A percentile compares a stretch with the other conserved stretches of the same genome.
Conservation (phyloP, 2,329 filamentous ascomycete genomes). For the Cryphonectria japonica region DNA sequence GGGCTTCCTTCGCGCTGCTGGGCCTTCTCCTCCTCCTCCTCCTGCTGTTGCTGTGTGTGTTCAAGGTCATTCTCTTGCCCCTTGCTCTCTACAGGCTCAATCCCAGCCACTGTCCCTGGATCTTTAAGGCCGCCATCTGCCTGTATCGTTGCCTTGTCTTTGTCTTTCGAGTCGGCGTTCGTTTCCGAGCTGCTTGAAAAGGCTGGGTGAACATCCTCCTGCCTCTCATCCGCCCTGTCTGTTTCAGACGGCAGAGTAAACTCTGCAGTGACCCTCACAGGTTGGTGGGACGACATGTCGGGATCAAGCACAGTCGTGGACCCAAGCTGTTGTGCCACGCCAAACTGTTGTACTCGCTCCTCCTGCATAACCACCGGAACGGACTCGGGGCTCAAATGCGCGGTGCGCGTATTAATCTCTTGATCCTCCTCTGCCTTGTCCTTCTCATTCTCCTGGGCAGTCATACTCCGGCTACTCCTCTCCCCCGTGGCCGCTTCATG, state of each 20-base stretch:
- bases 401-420: not conserved
- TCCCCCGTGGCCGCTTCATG: not conserved
- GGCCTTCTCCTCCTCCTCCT: constrained; percentile 20
- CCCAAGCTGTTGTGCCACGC: not conserved
- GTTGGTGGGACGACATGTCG: not conserved
- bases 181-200: not conserved
- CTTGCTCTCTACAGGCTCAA: constrained; percentile 1
- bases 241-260: not conserved
- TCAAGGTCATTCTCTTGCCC: not conserved
- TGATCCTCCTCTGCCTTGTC: not conserved
- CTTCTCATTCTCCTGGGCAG: not conserved
- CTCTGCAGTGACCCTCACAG: not conserved
- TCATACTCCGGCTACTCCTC: constrained; percentile 8
- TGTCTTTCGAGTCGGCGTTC: not conserved
- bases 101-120: not conserved
- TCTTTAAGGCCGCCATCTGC: not conserved
- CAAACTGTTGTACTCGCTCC: not conserved
- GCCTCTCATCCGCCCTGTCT: not conserved
- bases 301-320: too few relatives aligned
- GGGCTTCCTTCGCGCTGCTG: not conserved
- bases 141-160: constrained; percentile 5
- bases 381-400: not conserved
- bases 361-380: not conserved
- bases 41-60: not conserved
- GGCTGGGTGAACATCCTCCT: not conserved